Evolutionary conservation across 225 moss, liverwort and hornwort genomes (phyloP), one percentile per base, ranked within the genome.

Genomic region (Polytrichum formosum): DNA sequence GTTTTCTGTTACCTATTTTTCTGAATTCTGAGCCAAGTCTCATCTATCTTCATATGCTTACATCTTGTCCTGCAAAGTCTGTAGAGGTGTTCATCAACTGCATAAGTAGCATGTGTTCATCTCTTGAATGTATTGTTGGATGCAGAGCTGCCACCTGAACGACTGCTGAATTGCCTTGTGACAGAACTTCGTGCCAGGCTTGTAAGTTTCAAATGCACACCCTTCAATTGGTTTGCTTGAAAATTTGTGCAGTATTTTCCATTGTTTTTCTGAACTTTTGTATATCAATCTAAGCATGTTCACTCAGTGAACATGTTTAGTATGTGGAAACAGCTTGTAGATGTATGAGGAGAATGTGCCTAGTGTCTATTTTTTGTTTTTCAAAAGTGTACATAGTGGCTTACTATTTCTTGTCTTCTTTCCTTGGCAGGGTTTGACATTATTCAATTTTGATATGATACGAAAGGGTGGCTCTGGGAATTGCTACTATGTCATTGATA

Each of bases 381-480:
- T 62, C 60, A 60, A 21, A 5, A 68, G 65, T 25, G n/a, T 61
- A 66, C 60, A 60, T 54, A 33, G 13, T 10, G 56, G 62, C 35
- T 70, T 53, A 26, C 30, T 31, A 26, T n/a, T 75, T 64, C 28
- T 35, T 55, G 62, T 55, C 26, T 5, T 64, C 26, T 37, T 30
- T 53, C 53, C 21, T 71, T 71, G 69, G 37, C 79, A 86, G 85
- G 79, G 85, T 74, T 65, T 86, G 72, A 77, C 79, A 54, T 74
- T 82, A 60, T 86, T 86, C 73, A 86, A 82, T 75, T 82, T 82
- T 30, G 82, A 82, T 54, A 80, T 86, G 75, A 86, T 86, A 53
- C 82, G 86, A 68, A 76, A 77, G 77, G 85, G 82, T 54, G 86
- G 82, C 21, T 70, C 80, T 60, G 77, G 82, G 71, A 67, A 80